Base-by-base conservation (phyloP, 176 grass and related monocot species). In the Juncus effusus region DNA sequence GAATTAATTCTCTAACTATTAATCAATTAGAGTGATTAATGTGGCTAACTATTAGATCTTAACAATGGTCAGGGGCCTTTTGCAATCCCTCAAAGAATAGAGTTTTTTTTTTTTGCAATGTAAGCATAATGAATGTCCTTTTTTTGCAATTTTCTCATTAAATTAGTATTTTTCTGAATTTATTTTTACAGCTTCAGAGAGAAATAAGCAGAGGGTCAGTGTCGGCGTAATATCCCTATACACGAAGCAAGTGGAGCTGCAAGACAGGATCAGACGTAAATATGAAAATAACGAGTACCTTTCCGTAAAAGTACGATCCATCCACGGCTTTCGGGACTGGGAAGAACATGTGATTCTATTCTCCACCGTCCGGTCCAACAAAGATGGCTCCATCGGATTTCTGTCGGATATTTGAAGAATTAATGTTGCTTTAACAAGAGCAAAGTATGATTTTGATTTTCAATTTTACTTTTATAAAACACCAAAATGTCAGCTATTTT, bases 191-290 rank as follows among this genome's bases (percentile, higher is more conserved):
- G 39, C 10, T 45, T 50, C 37, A 19, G 55, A 36, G 61, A 64
- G 37, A 3, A 40, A 10, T 56, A 13, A 42, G 42, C 57, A 82
- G 51, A 64, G 36, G 42, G 63, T 80, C 14, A 85, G 56, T 72
- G 78, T 96, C 47, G 91, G 91, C 15, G 60, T 96, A 59, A 87
- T 96, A 85, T 90, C 86, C 6, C 87, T 78, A 0, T 96, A 96
- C 77, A 61, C 63, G 3, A 86, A 87, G 42, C 91, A 96, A 82
- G 91, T 96, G 63, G 72, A 77, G 63, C 67, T 96, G 58, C 71
- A 85, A 83, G 78, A 82, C 42, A 82, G 51, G 76, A 67, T 90
- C 38, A 59, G 84, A 62, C 79, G 66, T 72, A 79, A 63, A 63
- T 81, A 78, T 73, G 70, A 79, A 62, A 82, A 82, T 53, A 78